These are phyloP conservation scores for Neocucurbitaria cava DNA, from an alignment of 2,329 filamentous ascomycete species.

Conservation along the genomic window DNA sequence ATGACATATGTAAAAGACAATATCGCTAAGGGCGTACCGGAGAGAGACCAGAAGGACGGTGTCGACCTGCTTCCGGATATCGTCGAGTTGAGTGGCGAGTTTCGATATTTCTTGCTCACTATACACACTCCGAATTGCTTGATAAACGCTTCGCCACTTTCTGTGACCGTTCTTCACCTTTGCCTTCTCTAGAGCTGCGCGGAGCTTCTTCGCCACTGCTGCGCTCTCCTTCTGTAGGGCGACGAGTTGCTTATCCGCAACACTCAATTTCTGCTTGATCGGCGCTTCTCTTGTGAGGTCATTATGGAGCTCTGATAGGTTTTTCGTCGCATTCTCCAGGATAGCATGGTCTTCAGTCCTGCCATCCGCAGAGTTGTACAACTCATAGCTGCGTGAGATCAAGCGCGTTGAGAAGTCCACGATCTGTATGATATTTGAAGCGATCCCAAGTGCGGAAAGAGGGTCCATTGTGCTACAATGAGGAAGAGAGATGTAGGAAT, in stretches of 20 bases:
- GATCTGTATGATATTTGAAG: constrained; percentile 5
- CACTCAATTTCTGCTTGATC: neutral
- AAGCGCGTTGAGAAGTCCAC: constrained; percentile 2
- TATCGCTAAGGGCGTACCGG: constrained; percentile 5
- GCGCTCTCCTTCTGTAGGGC: neutral
- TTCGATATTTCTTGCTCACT: neutral
- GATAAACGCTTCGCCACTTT: constrained; percentile 4
- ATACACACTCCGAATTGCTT: constrained; percentile 1
- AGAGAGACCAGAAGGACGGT: constrained; percentile 15
- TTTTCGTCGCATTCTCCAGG: constrained; percentile 1
- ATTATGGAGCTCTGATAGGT: neutral
- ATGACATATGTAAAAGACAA: too few relatives aligned
- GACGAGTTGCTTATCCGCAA: neutral
- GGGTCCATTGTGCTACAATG: neutral
- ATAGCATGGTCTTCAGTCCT: neutral
- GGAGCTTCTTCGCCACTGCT: neutral
- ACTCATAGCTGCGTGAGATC: neutral
- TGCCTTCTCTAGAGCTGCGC: neutral
- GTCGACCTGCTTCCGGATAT: constrained; percentile 10
- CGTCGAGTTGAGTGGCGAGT: neutral
- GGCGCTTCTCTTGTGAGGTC: neutral
- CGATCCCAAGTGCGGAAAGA: neutral
- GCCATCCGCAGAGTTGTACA: neutral
- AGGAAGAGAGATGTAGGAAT: too few relatives aligned
- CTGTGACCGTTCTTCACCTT: neutral